Evolutionary conservation across 2,329 filamentous ascomycete genomes (phyloP).

Genomic region (Nannizziopsis barbatae): DNA sequence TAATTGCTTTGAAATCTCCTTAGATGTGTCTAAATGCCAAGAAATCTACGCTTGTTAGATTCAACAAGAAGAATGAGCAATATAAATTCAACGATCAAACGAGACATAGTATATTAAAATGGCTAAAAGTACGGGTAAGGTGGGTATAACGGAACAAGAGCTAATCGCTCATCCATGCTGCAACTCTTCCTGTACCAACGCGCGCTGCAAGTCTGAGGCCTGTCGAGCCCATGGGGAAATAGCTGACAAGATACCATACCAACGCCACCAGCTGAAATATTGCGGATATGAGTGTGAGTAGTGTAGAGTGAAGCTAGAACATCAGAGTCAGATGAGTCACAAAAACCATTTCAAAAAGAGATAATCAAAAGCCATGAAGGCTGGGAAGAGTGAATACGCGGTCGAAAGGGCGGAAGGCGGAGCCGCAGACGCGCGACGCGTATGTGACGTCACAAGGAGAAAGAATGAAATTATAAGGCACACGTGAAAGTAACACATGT

Average conservation of each 20-base stretch:
- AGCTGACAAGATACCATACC: conserved; percentile 89
- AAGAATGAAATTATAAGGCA: background rate
- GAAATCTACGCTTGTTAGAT: too few relatives aligned
- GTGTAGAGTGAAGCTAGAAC: conserved; percentile 63
- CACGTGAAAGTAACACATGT: conserved; percentile 11
- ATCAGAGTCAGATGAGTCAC: conserved; percentile 9
- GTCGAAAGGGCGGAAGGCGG: background rate
- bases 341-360: background rate
- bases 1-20: too few relatives aligned
- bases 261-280: conserved; percentile 74
- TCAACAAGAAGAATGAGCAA: too few relatives aligned
- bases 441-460: conserved; percentile 9
- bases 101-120: too few relatives aligned
- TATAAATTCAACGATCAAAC: too few relatives aligned
- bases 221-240: conserved; percentile 92
- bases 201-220: conserved; percentile 76
- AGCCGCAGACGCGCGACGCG: background rate
- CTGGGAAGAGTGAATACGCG: background rate
- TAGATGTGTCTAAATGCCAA: too few relatives aligned
- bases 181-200: conserved; percentile 73
- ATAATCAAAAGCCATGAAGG: background rate
- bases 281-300: conserved; percentile 75
- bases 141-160: background rate
- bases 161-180: conserved; percentile 76
- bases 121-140: too few relatives aligned